phyloP scores from a whole-genome alignment of 257 asterid genomes.

The Ilex aquifolium region DNA sequence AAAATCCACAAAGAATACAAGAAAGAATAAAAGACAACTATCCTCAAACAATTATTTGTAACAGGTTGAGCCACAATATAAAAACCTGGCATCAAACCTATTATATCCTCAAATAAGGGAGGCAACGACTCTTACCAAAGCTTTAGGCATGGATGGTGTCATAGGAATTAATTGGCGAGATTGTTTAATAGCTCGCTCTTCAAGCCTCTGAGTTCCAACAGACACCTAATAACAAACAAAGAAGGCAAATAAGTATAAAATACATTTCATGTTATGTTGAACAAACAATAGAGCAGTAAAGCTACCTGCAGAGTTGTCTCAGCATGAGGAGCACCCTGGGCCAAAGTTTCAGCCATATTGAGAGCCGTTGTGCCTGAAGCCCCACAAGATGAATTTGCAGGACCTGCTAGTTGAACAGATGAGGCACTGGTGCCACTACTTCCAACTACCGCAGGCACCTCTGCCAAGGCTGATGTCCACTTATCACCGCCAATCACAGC shows the following conservation, averaged over 20 bases:
- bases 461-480: constrained; percentile 81
- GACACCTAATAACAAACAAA: constrained; percentile 40
- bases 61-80: no score
- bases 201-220: constrained; percentile 66
- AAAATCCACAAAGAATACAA: no score
- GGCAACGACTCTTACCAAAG: constrained; percentile 45
- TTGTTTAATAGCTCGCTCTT: constrained; percentile 85
- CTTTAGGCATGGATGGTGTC: constrained; percentile 65
- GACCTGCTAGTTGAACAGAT: constrained; percentile 33
- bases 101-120: constrained; percentile 4
- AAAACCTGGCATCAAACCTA: background rate
- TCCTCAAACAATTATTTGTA: no score
- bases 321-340: constrained; percentile 60
- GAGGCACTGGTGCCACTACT: constrained; percentile 31
- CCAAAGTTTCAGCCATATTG: constrained; percentile 80
- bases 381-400: constrained; percentile 33
- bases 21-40: no score
- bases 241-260: constrained; percentile 12
- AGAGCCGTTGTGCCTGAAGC: constrained; percentile 36
- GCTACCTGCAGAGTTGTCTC: constrained; percentile 59
- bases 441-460: constrained; percentile 42
- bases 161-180: constrained; percentile 84
- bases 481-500: constrained; percentile 51
- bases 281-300: constrained; percentile 2
- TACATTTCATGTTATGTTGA: background rate